Evolutionary conservation across 2,329 filamentous ascomycete genomes (phyloP).

Genomic region (Herpotrichia juniperi): DNA sequence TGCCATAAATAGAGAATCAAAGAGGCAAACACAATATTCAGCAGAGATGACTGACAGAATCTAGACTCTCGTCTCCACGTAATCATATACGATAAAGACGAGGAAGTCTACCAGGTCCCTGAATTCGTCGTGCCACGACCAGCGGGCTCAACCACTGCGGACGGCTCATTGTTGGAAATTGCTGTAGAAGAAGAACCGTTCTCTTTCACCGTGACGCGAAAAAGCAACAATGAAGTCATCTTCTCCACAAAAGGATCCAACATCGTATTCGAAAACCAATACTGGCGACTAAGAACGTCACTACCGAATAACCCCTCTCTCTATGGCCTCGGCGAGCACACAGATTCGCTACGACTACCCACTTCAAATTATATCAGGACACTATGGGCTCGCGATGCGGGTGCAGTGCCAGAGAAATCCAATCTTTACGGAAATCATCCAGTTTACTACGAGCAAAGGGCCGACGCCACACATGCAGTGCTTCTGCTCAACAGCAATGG

Average conservation of each 20-base stretch:
- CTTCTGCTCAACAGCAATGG: conserved; percentile 44
- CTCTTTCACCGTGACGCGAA: conserved; percentile 68
- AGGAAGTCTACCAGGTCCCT: conserved; percentile 76
- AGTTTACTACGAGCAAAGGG: conserved; percentile 74
- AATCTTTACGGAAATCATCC: conserved; percentile 79
- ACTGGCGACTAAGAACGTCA: conserved; percentile 71
- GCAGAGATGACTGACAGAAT: neutral
- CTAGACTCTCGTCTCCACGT: conserved; percentile 71
- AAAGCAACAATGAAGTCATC: conserved; percentile 62
- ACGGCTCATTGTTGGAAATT: conserved; percentile 58
- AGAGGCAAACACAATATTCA: no score
- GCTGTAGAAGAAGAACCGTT: conserved; percentile 64
- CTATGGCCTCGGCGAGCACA: conserved; percentile 80
- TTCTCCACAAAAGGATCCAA: conserved; percentile 73
- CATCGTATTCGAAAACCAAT: conserved; percentile 78
- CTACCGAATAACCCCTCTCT: conserved; percentile 72
- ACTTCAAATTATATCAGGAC: conserved; percentile 73
- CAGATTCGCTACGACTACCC: conserved; percentile 70
- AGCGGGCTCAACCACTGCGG: conserved; percentile 29
- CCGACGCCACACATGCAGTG: conserved; percentile 45
- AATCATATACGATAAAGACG: conserved; percentile 71
- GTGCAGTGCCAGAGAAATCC: conserved; percentile 61
- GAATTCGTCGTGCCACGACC: conserved; percentile 72
- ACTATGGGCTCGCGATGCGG: conserved; percentile 73
- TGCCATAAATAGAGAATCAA: no score